Conservation (phyloP, 1,139 yeast species). For the Lodderomyces parapsilosis region DNA sequence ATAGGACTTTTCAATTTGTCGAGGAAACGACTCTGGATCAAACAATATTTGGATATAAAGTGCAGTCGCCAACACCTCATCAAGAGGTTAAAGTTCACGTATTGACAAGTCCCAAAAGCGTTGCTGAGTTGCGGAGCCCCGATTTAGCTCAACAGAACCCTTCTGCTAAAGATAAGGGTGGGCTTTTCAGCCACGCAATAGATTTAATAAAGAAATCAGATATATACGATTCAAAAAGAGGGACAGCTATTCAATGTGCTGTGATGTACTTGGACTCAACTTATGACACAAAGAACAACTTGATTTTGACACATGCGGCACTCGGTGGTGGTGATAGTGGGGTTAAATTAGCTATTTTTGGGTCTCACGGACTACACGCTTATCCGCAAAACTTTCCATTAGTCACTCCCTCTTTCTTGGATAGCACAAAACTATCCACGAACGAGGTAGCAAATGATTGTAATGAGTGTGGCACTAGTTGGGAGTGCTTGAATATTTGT, state of each 20-base stretch:
- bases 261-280: constrained; percentile 81
- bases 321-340: constrained; percentile 82
- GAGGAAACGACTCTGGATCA: constrained; percentile 53
- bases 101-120: constrained; percentile 61
- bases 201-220: constrained; percentile 55
- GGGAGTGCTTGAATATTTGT: constrained; percentile 88
- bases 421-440: constrained; percentile 60
- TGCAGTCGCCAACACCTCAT: constrained; percentile 42
- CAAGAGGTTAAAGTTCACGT: constrained; percentile 76
- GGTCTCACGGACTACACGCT: constrained; percentile 87
- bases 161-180: constrained; percentile 71
- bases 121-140: constrained; percentile 71
- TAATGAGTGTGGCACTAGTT: constrained; percentile 77
- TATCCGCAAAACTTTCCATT: constrained; percentile 84
- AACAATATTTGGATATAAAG: constrained; percentile 36
- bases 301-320: constrained; percentile 89
- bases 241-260: constrained; percentile 72
- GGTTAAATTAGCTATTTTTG: constrained; percentile 82
- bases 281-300: constrained; percentile 61
- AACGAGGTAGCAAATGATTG: constrained; percentile 86
- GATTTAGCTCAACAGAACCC: constrained; percentile 85
- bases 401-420: constrained; percentile 66
- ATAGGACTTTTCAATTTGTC: constrained; percentile 72
- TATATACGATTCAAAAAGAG: constrained; percentile 15
- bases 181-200: constrained; percentile 72